Conservation (phyloP, 2,329 filamentous ascomycete species). For the Bipolaris oryzae region DNA sequence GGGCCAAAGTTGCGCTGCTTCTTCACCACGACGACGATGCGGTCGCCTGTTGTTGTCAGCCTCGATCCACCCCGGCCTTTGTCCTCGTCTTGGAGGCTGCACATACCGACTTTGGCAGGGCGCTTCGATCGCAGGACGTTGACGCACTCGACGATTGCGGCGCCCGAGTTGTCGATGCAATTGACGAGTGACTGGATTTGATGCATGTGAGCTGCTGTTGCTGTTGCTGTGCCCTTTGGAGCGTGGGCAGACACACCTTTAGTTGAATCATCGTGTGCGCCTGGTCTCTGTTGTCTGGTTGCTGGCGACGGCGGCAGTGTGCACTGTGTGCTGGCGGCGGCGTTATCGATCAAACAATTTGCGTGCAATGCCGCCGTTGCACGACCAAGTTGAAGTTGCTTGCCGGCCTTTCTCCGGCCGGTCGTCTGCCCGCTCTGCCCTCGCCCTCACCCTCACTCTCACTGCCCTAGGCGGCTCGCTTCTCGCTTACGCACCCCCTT, state of each 20-base stretch:
- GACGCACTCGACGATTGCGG: slow-evolving; percentile 94
- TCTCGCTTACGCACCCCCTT: slow-evolving; percentile 11
- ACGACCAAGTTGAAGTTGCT: slow-evolving; percentile 8
- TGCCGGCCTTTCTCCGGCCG: slow-evolving; percentile 6
- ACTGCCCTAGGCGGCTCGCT: slow-evolving; percentile 9
- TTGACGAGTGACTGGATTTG: slow-evolving; percentile 81
- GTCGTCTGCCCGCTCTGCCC: not conserved
- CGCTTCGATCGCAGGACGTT: slow-evolving; percentile 90
- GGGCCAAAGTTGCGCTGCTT: slow-evolving; percentile 82
- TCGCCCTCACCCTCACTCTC: not conserved
- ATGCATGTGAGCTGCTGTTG: slow-evolving; percentile 60
- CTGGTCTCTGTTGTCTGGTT: not conserved
- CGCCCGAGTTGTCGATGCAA: slow-evolving; percentile 99
- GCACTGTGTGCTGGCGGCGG: slow-evolving; percentile 16
- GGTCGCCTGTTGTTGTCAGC: slow-evolving; percentile 70
- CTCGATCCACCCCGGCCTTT: not conserved
- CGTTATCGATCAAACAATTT: slow-evolving; percentile 4
- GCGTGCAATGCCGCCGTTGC: slow-evolving; percentile 5
- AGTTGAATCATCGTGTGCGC: slow-evolving; percentile 47
- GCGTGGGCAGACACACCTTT: slow-evolving; percentile 37
- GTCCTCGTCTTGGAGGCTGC: not conserved
- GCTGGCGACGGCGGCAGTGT: not conserved
- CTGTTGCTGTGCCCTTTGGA: slow-evolving; percentile 19
- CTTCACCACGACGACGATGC: slow-evolving; percentile 96
- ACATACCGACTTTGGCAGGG: slow-evolving; percentile 83